These are phyloP conservation scores for Verticillium isaacii DNA, from an alignment of 2,329 filamentous ascomycete genomes.

Conservation along the genomic window DNA sequence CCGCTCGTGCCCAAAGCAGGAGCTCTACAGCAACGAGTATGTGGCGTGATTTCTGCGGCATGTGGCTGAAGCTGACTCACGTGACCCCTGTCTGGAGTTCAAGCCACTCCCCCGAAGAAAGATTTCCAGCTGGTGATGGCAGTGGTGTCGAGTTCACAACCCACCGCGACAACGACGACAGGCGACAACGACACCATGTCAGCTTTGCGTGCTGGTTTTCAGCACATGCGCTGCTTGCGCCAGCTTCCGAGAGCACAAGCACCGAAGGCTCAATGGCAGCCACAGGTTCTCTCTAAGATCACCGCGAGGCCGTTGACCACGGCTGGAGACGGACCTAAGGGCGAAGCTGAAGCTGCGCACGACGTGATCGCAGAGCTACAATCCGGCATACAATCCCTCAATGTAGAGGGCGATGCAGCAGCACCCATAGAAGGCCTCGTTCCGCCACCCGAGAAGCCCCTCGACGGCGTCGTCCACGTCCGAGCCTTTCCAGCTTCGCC, in stretches of 20 bases:
- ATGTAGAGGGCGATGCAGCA: neutral
- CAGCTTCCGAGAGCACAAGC: slow-evolving; percentile 23
- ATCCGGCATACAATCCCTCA: neutral
- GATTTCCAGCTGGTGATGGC: slow-evolving; percentile 8
- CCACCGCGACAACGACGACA: slow-evolving; percentile 3
- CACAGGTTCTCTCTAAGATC: slow-evolving; percentile 15
- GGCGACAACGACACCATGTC: slow-evolving; percentile 25
- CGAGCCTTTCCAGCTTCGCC: slow-evolving; percentile 79
- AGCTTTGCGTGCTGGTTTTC: slow-evolving; percentile 25
- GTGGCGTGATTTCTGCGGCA: neutral
- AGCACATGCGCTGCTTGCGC: slow-evolving; percentile 29
- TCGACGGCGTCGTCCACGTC: slow-evolving; percentile 42
- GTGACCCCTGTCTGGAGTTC: neutral
- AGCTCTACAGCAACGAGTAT: slow-evolving; percentile 1
- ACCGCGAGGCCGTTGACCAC: slow-evolving; percentile 21
- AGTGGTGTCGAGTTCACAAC: neutral
- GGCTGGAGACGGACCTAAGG: slow-evolving; percentile 3
- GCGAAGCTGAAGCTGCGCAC: slow-evolving; percentile 15
- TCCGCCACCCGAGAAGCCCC: slow-evolving; percentile 16
- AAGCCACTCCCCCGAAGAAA: slow-evolving; percentile 5
- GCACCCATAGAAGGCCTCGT: neutral
- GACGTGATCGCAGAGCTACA: neutral
- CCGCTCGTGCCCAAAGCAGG: slow-evolving; percentile 2
- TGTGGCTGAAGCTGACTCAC: neutral
- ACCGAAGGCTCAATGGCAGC: slow-evolving; percentile 18